Evolutionary conservation across 805 yeast species (phyloP).

Genomic region (Wickerhamiella occidentalis): DNA sequence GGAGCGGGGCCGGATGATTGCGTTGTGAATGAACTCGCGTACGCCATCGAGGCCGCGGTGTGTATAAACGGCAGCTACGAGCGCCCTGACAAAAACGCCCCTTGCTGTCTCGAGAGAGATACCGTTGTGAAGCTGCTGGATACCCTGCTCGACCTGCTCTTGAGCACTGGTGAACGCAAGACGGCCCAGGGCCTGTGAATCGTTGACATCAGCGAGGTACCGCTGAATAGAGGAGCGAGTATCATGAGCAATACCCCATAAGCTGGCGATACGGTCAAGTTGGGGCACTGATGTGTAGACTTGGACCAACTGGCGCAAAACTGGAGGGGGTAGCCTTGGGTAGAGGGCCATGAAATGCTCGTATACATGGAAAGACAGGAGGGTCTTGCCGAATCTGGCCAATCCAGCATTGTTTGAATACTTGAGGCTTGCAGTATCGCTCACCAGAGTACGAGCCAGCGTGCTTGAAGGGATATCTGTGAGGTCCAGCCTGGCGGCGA

Average conservation of each 20-base stretch:
- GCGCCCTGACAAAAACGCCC: conserved; percentile 67
- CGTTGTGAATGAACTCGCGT: conserved; percentile 55
- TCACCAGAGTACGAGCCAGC: conserved; percentile 69
- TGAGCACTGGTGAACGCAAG: conserved; percentile 20
- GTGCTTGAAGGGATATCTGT: conserved; percentile 44
- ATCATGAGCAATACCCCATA: conserved; percentile 87
- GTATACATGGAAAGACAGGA: conserved; percentile 61
- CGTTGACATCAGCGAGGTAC: conserved; percentile 55
- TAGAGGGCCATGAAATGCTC: conserved; percentile 63
- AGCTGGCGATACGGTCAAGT: conserved; percentile 51
- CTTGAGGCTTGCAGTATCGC: conserved; percentile 35
- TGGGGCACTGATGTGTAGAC: conserved; percentile 60
- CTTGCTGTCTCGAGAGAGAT: conserved; percentile 26
- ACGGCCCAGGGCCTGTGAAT: conserved; percentile 50
- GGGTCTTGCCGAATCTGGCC: conserved; percentile 67
- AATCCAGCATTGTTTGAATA: conserved; percentile 66
- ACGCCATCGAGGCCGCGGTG: conserved; percentile 56
- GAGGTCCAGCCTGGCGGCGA: conserved; percentile 64
- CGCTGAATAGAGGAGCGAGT: conserved; percentile 49
- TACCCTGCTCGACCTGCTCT: conserved; percentile 14
- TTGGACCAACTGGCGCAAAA: conserved; percentile 63
- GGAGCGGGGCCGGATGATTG: conserved; percentile 64
- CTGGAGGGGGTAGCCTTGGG: conserved; percentile 80
- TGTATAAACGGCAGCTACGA: conserved; percentile 72
- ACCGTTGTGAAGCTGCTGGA: conserved; percentile 8